Evolutionary conservation across 345 rosid genomes (phyloP), one percentile per base, ranked within the genome.

Genomic region (Firmiana major): DNA sequence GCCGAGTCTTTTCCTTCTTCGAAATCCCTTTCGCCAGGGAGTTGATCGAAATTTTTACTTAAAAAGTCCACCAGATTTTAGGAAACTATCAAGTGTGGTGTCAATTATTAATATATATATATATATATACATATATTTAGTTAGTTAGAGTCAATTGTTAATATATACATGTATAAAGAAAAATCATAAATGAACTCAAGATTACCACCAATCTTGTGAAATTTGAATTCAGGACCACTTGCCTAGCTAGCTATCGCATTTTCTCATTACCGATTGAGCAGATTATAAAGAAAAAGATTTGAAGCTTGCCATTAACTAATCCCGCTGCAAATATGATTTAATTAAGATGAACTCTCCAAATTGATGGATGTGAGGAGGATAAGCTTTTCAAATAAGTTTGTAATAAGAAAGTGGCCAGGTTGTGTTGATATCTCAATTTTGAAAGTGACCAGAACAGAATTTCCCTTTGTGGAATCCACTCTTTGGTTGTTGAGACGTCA

Each of bases 301-400:
- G 34, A 24, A 59, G 65, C 40, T 60, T 60, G 40, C n/a, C 65
- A 31, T 31, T 31, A 31, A 21, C 21, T 54, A 19, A 6, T 19
- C 9, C 55, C 28, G 67, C 43, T 22, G 5, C 16, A 49, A 9
- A 36, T 17, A 36, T 63, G 42, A 17, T 64, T 57, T 59, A 67
- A 80, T 57, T 59, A 67, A 80, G 84, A 78, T 80, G 78, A 71
- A 65, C 16, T 80, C 76, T 80, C 80, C 48, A 78, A 65, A 71
- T 83, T 70, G 54, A 63, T 6, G 77, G 81, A 64, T 77, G 74
- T 43, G 31, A 75, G 38, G 57, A 58, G 31, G 40, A 28, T 80
- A 74, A 58, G 77, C 74, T 80, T 65, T 74, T 57, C 17, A 68
- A 64, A 75, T 80, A 83, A 74, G 36, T 6, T 10, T 26, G 57